Evolutionary conservation across 2,329 filamentous ascomycete species (phyloP).

Genomic region (Ceratocystis papillata): DNA sequence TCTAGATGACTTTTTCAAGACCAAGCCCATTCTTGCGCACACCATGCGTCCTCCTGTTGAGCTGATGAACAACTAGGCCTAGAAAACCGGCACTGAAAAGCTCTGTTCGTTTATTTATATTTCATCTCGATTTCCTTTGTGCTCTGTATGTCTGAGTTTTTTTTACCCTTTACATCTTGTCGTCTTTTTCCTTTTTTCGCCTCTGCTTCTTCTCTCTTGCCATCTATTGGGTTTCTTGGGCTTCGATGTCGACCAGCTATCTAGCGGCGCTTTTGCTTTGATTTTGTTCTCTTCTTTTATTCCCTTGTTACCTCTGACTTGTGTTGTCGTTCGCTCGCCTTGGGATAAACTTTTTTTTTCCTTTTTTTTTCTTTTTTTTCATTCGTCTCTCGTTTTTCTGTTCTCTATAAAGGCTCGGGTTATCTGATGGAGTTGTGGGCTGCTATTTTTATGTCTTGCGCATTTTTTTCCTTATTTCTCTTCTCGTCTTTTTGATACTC

Average conservation of each 20-base stretch:
- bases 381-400: constrained; percentile 5
- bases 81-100: constrained; percentile 14
- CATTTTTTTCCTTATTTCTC: not conserved
- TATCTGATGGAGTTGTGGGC: constrained; percentile 13
- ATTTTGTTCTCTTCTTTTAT: constrained; percentile 16
- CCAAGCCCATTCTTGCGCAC: constrained; percentile 35
- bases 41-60: constrained; percentile 55
- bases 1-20: constrained; percentile 38
- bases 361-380: not conserved
- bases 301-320: constrained; percentile 1
- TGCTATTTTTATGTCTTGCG: not conserved
- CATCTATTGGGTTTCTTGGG: constrained; percentile 9
- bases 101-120: constrained; percentile 5
- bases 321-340: constrained; percentile 8
- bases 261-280: constrained; percentile 14
- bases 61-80: constrained; percentile 42
- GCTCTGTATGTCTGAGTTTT: not conserved
- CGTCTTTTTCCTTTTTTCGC: constrained; percentile 8
- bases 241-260: constrained; percentile 6
- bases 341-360: not conserved
- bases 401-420: constrained; percentile 12
- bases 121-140: constrained; percentile 1
- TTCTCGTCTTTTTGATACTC: constrained; percentile 10
- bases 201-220: not conserved
- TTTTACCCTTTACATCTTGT: not conserved